Conservation (phyloP, 1,139 yeast genomes). For the Zygosaccharomyces pseudobailii region DNA sequence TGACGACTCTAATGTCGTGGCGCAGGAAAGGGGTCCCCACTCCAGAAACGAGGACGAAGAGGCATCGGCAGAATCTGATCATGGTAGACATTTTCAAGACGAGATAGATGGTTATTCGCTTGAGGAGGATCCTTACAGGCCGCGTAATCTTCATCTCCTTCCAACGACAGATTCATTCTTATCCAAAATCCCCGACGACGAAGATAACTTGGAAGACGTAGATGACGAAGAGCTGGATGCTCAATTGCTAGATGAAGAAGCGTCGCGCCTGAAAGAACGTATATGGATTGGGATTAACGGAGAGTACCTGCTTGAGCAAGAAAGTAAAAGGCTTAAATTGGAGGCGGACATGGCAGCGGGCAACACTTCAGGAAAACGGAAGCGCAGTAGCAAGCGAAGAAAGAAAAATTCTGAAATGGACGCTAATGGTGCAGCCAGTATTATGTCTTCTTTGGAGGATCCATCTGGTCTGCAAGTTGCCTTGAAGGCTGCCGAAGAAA, state of each 20-base stretch:
- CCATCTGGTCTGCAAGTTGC: conserved; percentile 35
- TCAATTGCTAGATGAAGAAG: conserved; percentile 60
- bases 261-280: conserved; percentile 62
- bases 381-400: conserved; percentile 39
- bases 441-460: conserved; percentile 24
- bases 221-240: conserved; percentile 74
- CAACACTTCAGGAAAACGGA: conserved; percentile 53
- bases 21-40: conserved; percentile 10
- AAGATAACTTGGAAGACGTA: conserved; percentile 63
- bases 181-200: conserved; percentile 52
- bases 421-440: conserved; percentile 16
- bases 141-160: conserved; percentile 47
- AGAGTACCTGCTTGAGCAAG: conserved; percentile 81
- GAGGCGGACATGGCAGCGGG: conserved; percentile 86
- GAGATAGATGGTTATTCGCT: conserved; percentile 33
- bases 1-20: conserved; percentile 23
- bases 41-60: conserved; percentile 15
- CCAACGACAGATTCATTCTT: conserved; percentile 56
- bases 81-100: conserved; percentile 22
- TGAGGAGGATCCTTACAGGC: conserved; percentile 43
- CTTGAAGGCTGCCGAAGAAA: conserved; percentile 37
- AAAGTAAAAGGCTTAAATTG: conserved; percentile 70
- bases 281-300: conserved; percentile 88
- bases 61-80: conserved; percentile 16
- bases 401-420: conserved; percentile 28